Conservation (phyloP, 441 rosid genomes). For the Syzygium malaccense region DNA sequence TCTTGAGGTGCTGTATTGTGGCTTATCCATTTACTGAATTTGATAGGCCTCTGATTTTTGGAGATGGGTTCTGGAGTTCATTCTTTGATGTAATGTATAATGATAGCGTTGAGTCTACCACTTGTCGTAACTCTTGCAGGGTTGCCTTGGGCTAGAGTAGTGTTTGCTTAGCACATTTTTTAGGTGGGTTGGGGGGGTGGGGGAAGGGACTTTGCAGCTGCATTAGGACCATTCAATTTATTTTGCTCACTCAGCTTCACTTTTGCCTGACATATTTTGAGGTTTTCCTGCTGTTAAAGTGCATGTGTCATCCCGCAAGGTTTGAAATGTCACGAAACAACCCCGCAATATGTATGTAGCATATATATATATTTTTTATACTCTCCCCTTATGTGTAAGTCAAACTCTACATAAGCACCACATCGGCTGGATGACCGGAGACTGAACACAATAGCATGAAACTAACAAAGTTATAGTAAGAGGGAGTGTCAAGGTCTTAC, state of each 20-base stretch:
- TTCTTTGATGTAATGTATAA: background rate
- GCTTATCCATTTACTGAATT: background rate
- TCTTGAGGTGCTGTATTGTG: background rate
- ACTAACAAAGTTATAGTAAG: background rate
- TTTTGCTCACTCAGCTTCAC: background rate
- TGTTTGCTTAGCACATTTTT: background rate
- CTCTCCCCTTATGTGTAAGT: background rate
- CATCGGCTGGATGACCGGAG: background rate
- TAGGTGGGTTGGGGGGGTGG: background rate
- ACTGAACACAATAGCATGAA: background rate
- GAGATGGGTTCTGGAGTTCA: background rate
- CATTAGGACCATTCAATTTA: background rate
- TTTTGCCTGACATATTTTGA: background rate
- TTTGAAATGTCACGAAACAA: background rate
- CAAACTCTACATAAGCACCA: background rate
- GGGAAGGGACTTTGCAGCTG: background rate
- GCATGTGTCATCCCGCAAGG: background rate
- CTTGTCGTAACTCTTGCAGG: background rate
- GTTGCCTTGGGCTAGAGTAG: background rate
- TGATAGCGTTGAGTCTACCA: background rate
- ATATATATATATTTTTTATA: background rate
- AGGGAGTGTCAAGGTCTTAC: background rate
- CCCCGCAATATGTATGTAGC: background rate
- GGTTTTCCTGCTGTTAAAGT: background rate
- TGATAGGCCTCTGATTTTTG: background rate